These are phyloP conservation scores for Boletellus ananas DNA, from an alignment of 768 basidiomycete species.

Conservation along the genomic window DNA sequence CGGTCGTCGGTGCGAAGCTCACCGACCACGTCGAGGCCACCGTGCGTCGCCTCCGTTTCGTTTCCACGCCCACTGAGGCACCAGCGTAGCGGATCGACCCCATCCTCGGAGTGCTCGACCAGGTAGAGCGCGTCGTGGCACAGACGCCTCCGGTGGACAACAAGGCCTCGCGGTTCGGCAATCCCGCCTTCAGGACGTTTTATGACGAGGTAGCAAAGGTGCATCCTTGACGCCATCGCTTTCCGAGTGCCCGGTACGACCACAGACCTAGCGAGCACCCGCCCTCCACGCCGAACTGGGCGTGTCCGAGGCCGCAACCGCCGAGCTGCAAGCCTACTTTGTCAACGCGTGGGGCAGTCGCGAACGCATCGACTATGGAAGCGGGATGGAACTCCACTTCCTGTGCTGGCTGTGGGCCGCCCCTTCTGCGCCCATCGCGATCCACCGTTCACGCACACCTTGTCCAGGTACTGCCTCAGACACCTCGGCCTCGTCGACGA, in stretches of 20 bases:
- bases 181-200: constrained; percentile 92
- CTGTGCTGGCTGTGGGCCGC: constrained; percentile 86
- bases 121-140: constrained; percentile 60
- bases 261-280: constrained; percentile 42
- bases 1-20: constrained; percentile 74
- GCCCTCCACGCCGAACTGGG: constrained; percentile 59
- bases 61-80: constrained; percentile 1
- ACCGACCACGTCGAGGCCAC: constrained; percentile 57
- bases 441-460: not conserved
- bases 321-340: constrained; percentile 80
- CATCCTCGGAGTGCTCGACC: constrained; percentile 60
- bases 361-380: constrained; percentile 95
- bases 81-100: constrained; percentile 55
- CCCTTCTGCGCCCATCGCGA: not conserved
- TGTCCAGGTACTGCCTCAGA: constrained; percentile 71
- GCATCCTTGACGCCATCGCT: constrained; percentile 11
- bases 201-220: constrained; percentile 80
- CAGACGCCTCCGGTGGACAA: constrained; percentile 87
- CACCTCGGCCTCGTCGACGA: constrained; percentile 60
- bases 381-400: constrained; percentile 98
- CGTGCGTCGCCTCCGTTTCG: constrained; percentile 41
- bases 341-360: constrained; percentile 88
- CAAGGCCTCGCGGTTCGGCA: constrained; percentile 88
- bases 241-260: not conserved
- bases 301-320: constrained; percentile 52